phyloP scores from a whole-genome alignment of 768 basidiomycete genomes.

The Rossbeevera mucosa region DNA sequence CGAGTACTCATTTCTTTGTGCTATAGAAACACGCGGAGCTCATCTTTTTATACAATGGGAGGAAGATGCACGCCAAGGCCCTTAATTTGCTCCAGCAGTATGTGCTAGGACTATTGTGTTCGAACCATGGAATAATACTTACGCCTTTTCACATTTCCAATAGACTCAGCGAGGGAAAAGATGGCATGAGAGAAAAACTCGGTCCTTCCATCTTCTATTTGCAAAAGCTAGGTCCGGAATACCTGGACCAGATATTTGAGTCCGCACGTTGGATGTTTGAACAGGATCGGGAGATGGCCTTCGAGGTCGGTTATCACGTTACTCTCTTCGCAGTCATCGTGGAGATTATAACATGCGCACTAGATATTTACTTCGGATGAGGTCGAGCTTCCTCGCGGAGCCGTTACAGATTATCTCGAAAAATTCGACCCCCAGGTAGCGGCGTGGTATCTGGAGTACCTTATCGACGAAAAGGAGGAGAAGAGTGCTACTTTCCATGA shows the following conservation, averaged over 20 bases:
- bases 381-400: constrained; percentile 76
- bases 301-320: constrained; percentile 50
- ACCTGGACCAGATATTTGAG: constrained; percentile 77
- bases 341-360: background rate
- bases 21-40: constrained; percentile 91
- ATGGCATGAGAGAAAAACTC: constrained; percentile 73
- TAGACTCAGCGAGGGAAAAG: constrained; percentile 77
- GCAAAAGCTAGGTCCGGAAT: constrained; percentile 81
- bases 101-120: constrained; percentile 24
- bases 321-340: background rate
- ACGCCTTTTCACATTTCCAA: background rate
- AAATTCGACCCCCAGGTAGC: constrained; percentile 64
- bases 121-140: background rate
- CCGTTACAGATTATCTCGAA: constrained; percentile 77
- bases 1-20: background rate
- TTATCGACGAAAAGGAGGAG: constrained; percentile 74
- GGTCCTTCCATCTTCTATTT: constrained; percentile 83
- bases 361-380: constrained; percentile 97
- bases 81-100: constrained; percentile 81
- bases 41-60: constrained; percentile 86
- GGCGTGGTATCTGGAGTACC: constrained; percentile 77
- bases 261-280: constrained; percentile 85
- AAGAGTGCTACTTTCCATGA: constrained; percentile 72
- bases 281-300: constrained; percentile 63
- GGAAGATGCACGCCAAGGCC: constrained; percentile 92